These are phyloP conservation scores for Macaranga tanarius DNA, from an alignment of 441 rosid species.

Conservation along the genomic window DNA sequence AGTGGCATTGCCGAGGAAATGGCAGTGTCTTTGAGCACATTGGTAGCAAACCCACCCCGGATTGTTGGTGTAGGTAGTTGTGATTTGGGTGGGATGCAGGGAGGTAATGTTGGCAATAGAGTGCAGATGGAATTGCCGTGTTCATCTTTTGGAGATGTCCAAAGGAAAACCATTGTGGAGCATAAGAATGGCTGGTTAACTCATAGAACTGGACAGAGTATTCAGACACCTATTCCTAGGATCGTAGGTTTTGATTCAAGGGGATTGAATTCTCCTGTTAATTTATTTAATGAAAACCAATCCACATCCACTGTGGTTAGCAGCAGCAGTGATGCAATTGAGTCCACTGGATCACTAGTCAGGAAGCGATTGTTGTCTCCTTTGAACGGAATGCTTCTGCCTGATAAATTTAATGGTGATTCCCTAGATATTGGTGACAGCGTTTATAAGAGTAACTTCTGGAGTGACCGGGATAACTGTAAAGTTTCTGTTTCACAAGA, in stretches of 20 bases:
- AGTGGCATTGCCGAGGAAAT: conserved; percentile 47
- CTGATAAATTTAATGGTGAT: conserved; percentile 39
- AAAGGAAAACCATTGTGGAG: conserved; percentile 32
- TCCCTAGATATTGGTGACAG: conserved; percentile 36
- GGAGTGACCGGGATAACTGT: conserved; percentile 16
- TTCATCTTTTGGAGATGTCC: conserved; percentile 42
- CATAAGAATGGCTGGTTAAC: conserved; percentile 35
- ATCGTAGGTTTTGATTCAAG: conserved; percentile 48
- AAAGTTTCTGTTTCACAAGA: conserved; percentile 36
- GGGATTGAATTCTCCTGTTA: conserved; percentile 30
- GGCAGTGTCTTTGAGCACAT: conserved; percentile 40
- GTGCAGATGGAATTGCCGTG: conserved; percentile 37
- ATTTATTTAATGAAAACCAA: conserved; percentile 31
- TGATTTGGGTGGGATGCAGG: conserved; percentile 39
- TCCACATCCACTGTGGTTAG: conserved; percentile 35
- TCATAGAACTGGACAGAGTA: conserved; percentile 32
- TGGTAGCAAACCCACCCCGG: conserved; percentile 36
- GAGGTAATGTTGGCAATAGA: conserved; percentile 35
- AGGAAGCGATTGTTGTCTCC: conserved; percentile 55
- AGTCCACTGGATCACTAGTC: conserved; percentile 34
- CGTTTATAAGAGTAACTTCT: conserved; percentile 24
- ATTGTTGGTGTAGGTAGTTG: conserved; percentile 31
- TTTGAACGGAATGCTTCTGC: conserved; percentile 44
- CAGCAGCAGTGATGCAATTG: conserved; percentile 22
- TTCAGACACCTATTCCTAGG: conserved; percentile 41